Conservation (phyloP, 2,329 filamentous ascomycete genomes). For the Pseudogymnoascus destructans region DNA sequence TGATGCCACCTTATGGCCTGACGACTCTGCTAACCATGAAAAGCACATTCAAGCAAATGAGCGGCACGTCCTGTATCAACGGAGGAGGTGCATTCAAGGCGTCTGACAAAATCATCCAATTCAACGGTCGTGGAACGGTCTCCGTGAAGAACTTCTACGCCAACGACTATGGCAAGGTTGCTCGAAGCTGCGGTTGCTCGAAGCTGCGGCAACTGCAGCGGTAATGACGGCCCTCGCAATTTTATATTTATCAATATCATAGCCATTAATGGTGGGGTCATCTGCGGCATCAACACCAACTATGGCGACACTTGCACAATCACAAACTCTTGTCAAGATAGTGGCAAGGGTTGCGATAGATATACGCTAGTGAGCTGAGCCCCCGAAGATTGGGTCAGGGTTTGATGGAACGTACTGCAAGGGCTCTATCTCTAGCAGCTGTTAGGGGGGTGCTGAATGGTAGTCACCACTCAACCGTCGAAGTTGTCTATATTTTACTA, state of each 20-base stretch:
- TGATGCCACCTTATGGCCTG: too few relatives aligned
- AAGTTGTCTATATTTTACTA: background rate
- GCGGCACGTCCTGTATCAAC: constrained; percentile 31
- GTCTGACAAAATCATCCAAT: constrained; percentile 31
- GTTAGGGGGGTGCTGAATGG: background rate
- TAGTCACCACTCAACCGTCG: too few relatives aligned
- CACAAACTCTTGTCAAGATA: constrained; percentile 27
- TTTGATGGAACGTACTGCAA: constrained; percentile 28
- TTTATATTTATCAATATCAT: constrained; percentile 33
- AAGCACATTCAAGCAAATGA: constrained; percentile 27
- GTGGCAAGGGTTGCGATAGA: constrained; percentile 22
- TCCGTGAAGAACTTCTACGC: constrained; percentile 29
- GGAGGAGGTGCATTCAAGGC: constrained; percentile 33
- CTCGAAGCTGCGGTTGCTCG: constrained; percentile 39
- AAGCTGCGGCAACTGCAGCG: constrained; percentile 37
- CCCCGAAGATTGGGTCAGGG: constrained; percentile 28
- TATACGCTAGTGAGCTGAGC: constrained; percentile 28
- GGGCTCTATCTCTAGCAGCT: constrained; percentile 14
- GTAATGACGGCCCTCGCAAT: constrained; percentile 29
- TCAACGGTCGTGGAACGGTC: constrained; percentile 31
- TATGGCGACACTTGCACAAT: constrained; percentile 35
- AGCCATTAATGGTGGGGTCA: constrained; percentile 30
- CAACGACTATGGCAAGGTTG: constrained; percentile 35
- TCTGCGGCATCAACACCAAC: constrained; percentile 39
- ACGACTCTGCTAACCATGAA: background rate